Conservation (phyloP, 192 early-diverging fungal genomes). For the Podila verticillata region DNA sequence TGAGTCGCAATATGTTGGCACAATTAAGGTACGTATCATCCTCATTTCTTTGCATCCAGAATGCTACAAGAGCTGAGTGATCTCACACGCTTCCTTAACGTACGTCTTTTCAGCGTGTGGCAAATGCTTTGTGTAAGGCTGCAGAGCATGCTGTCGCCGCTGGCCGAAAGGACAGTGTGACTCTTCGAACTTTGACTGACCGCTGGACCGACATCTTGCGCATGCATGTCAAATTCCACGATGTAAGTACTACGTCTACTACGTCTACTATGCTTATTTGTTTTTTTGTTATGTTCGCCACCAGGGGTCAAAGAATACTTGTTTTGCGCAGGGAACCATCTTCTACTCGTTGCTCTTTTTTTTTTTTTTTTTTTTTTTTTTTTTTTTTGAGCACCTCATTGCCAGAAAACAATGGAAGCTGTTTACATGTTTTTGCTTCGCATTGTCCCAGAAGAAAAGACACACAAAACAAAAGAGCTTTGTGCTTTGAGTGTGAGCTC, state of each 20-base stretch:
- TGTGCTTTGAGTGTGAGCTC: too few relatives aligned
- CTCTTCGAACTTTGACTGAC: slow-evolving; percentile 16
- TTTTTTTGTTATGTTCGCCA: neutral
- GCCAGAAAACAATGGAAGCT: too few relatives aligned
- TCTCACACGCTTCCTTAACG: neutral
- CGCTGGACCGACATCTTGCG: slow-evolving; percentile 25
- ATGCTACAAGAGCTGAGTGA: too few relatives aligned
- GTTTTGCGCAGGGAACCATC: too few relatives aligned
- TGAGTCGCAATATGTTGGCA: slow-evolving; percentile 24
- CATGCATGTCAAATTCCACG: slow-evolving; percentile 31
- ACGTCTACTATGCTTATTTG: neutral
- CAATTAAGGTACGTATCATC: slow-evolving; percentile 21
- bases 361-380: slow-evolving; percentile 1
- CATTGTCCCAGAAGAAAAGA: too few relatives aligned
- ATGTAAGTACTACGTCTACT: slow-evolving; percentile 38
- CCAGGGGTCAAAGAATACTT: neutral
- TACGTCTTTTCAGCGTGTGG: slow-evolving; percentile 20
- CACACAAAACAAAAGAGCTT: too few relatives aligned
- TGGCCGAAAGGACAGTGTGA: slow-evolving; percentile 28
- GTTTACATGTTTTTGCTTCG: too few relatives aligned
- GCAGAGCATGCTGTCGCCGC: slow-evolving; percentile 3
- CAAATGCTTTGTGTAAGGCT: slow-evolving; percentile 9
- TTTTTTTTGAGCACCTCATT: too few relatives aligned
- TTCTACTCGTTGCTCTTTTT: neutral
- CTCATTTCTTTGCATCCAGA: neutral